Conservation (phyloP, 2,329 filamentous ascomycete genomes). For the Thelonectria blattea region DNA sequence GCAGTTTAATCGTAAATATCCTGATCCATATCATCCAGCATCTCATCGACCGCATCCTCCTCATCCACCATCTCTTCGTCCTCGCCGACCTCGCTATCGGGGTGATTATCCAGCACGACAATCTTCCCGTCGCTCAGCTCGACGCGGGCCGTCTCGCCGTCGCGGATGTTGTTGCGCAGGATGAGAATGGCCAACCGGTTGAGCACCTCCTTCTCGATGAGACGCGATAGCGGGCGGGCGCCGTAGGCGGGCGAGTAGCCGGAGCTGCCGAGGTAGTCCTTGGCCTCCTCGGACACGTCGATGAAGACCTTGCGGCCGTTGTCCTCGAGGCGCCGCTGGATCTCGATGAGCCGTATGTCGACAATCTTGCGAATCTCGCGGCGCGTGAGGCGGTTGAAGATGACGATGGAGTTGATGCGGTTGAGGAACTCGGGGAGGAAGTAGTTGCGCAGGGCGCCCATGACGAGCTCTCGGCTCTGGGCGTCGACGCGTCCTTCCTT, state of each 20-base stretch:
- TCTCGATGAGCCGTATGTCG: constrained; percentile 84
- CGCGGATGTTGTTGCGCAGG: constrained; percentile 80
- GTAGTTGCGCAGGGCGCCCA: constrained; percentile 89
- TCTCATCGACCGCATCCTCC: constrained; percentile 76
- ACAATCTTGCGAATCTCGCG: constrained; percentile 94
- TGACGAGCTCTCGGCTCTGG: constrained; percentile 86
- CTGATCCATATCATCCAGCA: constrained; percentile 66
- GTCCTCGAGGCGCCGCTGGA: constrained; percentile 85
- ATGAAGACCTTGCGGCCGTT: constrained; percentile 90
- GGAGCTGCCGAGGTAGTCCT: constrained; percentile 88
- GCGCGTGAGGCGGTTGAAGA: constrained; percentile 95
- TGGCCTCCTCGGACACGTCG: constrained; percentile 81
- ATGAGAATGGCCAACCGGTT: constrained; percentile 93
- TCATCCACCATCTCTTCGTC: constrained; percentile 76
- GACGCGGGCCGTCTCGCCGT: constrained; percentile 84
- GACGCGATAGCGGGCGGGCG: constrained; percentile 82
- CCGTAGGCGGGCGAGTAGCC: constrained; percentile 97
- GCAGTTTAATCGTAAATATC: constrained; percentile 54
- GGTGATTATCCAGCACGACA: constrained; percentile 81
- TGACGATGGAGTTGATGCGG: constrained; percentile 93
- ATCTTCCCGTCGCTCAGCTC: constrained; percentile 82
- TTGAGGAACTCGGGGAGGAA: constrained; percentile 99
- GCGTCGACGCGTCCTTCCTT: constrained; percentile 86
- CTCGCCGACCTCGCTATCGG: constrained; percentile 63
- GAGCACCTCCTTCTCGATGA: constrained; percentile 97